Evolutionary conservation across 169 alveolate species (phyloP).

Genomic region (Plasmodium relictum): DNA sequence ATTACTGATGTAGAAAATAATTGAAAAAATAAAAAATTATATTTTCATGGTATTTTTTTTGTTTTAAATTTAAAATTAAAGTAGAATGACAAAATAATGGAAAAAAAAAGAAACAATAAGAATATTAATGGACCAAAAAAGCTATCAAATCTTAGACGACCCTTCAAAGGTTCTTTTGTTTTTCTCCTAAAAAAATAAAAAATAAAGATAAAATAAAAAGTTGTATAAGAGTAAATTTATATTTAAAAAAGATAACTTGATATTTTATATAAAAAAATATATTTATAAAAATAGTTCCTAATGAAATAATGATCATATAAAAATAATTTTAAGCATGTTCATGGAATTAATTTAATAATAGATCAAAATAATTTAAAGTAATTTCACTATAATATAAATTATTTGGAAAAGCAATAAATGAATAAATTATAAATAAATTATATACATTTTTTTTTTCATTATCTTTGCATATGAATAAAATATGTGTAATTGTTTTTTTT

Average conservation of each 20-base stretch:
- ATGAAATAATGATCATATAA: not conserved
- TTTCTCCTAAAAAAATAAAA: conserved; percentile 27
- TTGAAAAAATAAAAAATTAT: too few species aligned
- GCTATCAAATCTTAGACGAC: conserved; percentile 58
- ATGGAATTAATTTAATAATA: too few species aligned
- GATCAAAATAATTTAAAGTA: too few species aligned
- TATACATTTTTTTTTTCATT: too few species aligned
- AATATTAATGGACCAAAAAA: conserved; percentile 66
- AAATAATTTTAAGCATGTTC: not conserved
- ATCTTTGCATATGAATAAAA: too few species aligned
- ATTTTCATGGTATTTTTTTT: too few species aligned
- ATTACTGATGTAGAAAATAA: too few species aligned
- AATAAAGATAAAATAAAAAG: not conserved
- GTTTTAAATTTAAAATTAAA: conserved; percentile 30
- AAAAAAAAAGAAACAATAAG: conserved; percentile 41
- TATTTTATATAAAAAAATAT: too few species aligned
- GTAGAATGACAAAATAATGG: conserved; percentile 52
- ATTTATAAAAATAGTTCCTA: not conserved
- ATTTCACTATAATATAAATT: too few species aligned
- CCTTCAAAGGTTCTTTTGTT: conserved; percentile 47
- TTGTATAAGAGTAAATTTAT: not conserved
- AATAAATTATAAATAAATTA: too few species aligned
- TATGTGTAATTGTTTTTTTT: too few species aligned
- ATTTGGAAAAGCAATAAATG: too few species aligned
- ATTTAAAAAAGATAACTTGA: not conserved